A percentile compares a stretch with the other conserved stretches of the same genome.
These are phyloP conservation scores for Corymbia calophylla DNA, from an alignment of 441 rosid species.

Conservation along the genomic window DNA sequence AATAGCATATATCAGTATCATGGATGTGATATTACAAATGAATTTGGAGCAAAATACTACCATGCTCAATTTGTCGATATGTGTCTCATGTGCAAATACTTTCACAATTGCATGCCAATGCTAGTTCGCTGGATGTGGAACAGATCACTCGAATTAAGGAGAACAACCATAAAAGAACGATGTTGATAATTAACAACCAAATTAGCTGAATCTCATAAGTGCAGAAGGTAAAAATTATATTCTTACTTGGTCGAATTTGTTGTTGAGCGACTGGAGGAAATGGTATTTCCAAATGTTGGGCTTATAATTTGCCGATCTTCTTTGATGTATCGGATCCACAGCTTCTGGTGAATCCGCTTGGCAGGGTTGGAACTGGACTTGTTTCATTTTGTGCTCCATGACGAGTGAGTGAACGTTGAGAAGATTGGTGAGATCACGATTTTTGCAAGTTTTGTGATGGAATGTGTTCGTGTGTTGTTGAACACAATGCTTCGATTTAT, in stretches of 20 bases:
- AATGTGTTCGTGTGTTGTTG: neutral
- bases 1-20: neutral
- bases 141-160: neutral
- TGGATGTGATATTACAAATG: neutral
- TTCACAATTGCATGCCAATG: neutral
- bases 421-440: neutral
- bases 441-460: neutral
- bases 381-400: neutral
- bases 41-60: neutral
- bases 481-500: neutral
- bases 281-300: constrained; percentile 43
- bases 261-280: constrained; percentile 26
- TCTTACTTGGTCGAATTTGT: constrained; percentile 18
- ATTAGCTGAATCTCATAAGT: neutral
- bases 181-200: neutral
- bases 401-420: neutral
- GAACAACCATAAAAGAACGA: neutral
- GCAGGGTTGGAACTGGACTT: neutral
- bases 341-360: neutral
- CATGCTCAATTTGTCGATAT: neutral
- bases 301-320: constrained; percentile 36
- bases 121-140: neutral
- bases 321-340: neutral
- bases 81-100: neutral
- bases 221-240: neutral